These are phyloP conservation scores for Cryomyces minteri DNA, from an alignment of 495 filamentous ascomycete genomes.

Conservation along the genomic window DNA sequence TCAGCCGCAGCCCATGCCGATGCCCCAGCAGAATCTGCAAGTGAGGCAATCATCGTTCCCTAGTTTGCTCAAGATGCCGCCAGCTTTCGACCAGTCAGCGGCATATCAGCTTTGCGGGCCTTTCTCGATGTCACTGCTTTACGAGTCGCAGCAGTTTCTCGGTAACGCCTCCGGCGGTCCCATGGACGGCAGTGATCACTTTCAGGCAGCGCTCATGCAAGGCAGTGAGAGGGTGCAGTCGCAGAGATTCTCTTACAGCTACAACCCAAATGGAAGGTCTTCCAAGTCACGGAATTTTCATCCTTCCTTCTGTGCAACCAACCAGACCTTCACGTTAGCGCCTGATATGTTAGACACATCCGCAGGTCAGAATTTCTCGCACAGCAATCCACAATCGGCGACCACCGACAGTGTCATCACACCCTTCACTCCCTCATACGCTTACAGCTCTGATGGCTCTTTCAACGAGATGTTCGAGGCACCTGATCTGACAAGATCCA, in stretches of 20 bases:
- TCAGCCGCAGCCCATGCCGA: not conserved
- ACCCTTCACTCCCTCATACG: slow-evolving; percentile 1
- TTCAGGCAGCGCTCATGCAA: slow-evolving; percentile 26
- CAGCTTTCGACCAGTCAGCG: too few species aligned
- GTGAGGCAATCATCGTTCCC: not conserved
- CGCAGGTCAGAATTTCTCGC: not conserved
- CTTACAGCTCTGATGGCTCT: too few species aligned
- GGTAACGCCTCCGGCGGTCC: too few species aligned
- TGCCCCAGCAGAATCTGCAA: not conserved
- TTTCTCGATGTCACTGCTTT: slow-evolving; percentile 27
- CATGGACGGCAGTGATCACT: slow-evolving; percentile 25
- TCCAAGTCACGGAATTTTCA: slow-evolving; percentile 3
- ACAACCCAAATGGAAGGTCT: slow-evolving; percentile 14
- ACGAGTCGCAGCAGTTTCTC: slow-evolving; percentile 30
- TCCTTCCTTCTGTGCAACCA: slow-evolving; percentile 4
- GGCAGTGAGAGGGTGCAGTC: slow-evolving; percentile 17
- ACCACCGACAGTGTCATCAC: not conserved
- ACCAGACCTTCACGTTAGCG: slow-evolving; percentile 10
- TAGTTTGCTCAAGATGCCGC: not conserved
- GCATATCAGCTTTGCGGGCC: slow-evolving; percentile 11
- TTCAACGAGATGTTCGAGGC: not conserved
- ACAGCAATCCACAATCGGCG: slow-evolving; percentile 1
- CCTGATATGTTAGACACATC: slow-evolving; percentile 4
- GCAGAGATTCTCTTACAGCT: slow-evolving; percentile 21
- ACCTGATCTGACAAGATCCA: not conserved